Conservation (phyloP, 331 rosid species). For the Stylosanthes scabra region DNA sequence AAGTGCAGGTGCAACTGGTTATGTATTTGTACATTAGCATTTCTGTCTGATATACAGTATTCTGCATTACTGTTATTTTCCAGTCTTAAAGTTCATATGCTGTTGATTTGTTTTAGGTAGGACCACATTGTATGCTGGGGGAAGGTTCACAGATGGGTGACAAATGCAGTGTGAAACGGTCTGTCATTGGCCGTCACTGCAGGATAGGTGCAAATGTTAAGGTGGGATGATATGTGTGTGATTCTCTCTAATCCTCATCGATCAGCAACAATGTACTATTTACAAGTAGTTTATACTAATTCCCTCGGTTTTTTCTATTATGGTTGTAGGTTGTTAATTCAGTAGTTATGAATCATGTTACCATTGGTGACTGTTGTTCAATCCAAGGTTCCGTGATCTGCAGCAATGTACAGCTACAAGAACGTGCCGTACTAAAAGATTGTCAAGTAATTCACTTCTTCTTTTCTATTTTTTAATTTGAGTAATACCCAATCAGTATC, state of each 20-base stretch:
- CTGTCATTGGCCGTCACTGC: slow-evolving; percentile 99
- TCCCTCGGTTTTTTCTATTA: slow-evolving; percentile 12
- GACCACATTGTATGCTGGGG: slow-evolving; percentile 97
- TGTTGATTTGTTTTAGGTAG: slow-evolving; percentile 71
- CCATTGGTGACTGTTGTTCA: slow-evolving; percentile 87
- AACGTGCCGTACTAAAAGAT: slow-evolving; percentile 83
- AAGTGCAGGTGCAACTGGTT: background rate
- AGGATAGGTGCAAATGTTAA: slow-evolving; percentile 96
- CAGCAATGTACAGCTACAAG: slow-evolving; percentile 97
- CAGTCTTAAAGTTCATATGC: slow-evolving; percentile 26
- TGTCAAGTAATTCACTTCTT: slow-evolving; percentile 69
- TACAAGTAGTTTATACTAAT: background rate
- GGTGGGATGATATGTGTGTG: slow-evolving; percentile 54
- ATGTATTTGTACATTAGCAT: background rate
- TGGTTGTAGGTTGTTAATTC: slow-evolving; percentile 80
- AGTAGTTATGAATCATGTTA: slow-evolving; percentile 90
- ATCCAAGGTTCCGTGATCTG: slow-evolving; percentile 95
- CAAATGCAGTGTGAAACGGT: slow-evolving; percentile 96
- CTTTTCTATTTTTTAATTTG: background rate
- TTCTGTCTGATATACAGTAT: slow-evolving; percentile 33
- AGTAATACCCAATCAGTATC: no score
- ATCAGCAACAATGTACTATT: background rate
- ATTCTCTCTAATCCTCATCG: background rate
- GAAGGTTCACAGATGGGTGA: slow-evolving; percentile 99
- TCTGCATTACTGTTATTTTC: slow-evolving; percentile 15